phyloP scores from a whole-genome alignment of 2,329 filamentous ascomycete species.

The Exophiala oligosperma region DNA sequence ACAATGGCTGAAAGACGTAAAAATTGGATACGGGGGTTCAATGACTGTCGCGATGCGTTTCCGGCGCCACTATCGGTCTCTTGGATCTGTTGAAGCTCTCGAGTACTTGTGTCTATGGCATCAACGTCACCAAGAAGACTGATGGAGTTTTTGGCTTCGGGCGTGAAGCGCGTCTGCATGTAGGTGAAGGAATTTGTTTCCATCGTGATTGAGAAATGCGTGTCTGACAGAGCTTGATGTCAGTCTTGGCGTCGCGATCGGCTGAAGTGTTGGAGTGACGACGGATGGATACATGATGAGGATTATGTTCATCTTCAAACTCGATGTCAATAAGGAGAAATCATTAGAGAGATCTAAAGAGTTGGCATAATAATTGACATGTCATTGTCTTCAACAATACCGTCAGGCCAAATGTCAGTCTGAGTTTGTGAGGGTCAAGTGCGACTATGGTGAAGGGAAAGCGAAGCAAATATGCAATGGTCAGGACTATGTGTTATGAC shows the following conservation, averaged over 20 bases:
- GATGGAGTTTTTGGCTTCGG: constrained; percentile 20
- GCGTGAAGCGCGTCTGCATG: constrained; percentile 22
- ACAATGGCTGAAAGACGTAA: constrained; percentile 24
- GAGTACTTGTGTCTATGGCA: constrained; percentile 15
- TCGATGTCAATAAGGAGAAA: too few species aligned
- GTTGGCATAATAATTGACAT: too few species aligned
- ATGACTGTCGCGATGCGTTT: constrained; percentile 10
- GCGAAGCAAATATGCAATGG: neutral
- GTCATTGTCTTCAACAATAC: too few species aligned
- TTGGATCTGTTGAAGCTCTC: constrained; percentile 21
- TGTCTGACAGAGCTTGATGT: constrained; percentile 18
- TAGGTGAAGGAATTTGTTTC: constrained; percentile 20
- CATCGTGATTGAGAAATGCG: constrained; percentile 11
- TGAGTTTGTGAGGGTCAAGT: too few species aligned
- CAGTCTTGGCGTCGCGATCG: constrained; percentile 18
- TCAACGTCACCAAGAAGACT: constrained; percentile 26
- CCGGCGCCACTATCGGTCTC: constrained; percentile 13
- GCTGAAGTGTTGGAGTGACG: neutral
- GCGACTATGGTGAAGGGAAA: too few species aligned
- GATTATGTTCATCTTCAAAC: neutral
- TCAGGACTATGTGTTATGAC: neutral
- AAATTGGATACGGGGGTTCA: constrained; percentile 27
- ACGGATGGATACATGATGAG: neutral
- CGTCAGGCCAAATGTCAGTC: too few species aligned
- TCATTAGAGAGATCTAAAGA: too few species aligned